phyloP scores from a whole-genome alignment of 148 eudicot genomes.

The Mesembryanthemum crystallinum region DNA sequence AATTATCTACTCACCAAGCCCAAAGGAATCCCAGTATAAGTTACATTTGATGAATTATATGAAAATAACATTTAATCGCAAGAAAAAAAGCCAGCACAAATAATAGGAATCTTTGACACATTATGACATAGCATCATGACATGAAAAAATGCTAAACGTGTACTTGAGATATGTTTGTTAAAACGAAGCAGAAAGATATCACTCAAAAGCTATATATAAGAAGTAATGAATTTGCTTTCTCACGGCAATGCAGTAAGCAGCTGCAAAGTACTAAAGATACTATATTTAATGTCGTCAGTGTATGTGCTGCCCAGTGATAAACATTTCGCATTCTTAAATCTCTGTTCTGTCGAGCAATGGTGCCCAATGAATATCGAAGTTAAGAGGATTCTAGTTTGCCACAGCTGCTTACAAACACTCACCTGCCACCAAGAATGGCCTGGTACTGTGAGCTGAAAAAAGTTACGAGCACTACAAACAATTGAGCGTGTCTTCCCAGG shows the following conservation, averaged over 20 bases:
- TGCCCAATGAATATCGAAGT: no score
- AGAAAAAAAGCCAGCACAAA: not conserved
- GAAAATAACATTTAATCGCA: no score
- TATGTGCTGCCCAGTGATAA: no score
- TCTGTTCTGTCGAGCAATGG: no score
- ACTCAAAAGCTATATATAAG: no score
- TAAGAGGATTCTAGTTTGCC: not conserved
- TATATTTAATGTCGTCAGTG: no score
- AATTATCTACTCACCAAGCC: not conserved
- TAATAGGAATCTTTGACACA: not conserved
- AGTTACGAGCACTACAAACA: slow-evolving; percentile 97
- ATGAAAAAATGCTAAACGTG: no score
- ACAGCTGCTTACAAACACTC: slow-evolving; percentile 14
- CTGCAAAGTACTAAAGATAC: not conserved
- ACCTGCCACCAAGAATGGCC: slow-evolving; percentile 99
- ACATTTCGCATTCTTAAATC: no score
- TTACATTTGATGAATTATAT: not conserved
- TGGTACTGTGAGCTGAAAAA: slow-evolving; percentile 92
- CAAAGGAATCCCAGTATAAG: not conserved
- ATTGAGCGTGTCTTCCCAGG: slow-evolving; percentile 99
- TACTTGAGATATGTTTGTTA: no score
- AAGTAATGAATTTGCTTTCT: no score
- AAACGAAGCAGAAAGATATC: no score
- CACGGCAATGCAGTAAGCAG: not conserved
- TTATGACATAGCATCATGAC: no score